These are phyloP conservation scores for Citrus mangshanensis DNA, from an alignment of 345 rosid genomes.

Conservation along the genomic window DNA sequence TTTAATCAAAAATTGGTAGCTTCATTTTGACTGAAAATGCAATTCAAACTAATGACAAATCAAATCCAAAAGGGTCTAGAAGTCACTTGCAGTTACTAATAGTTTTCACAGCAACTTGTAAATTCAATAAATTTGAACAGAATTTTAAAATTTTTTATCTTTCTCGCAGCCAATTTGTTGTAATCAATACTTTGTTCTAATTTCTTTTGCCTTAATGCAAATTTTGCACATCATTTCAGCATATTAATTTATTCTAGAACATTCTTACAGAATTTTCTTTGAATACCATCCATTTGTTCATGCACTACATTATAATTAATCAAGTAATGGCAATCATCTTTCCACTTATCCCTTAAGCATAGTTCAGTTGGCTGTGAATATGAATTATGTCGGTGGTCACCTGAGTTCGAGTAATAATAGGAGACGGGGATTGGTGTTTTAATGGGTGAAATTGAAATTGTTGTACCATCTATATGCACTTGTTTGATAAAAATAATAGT, in stretches of 20 bases:
- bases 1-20: too few species aligned
- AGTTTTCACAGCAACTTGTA: background rate
- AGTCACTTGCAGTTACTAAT: background rate
- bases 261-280: background rate
- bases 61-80: background rate
- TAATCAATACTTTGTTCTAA: background rate
- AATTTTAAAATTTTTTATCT: background rate
- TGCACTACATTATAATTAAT: background rate
- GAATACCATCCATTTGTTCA: background rate
- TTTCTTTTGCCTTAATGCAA: background rate
- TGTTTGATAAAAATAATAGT: too few species aligned
- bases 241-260: background rate
- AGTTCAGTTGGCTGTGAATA: too few species aligned
- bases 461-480: too few species aligned
- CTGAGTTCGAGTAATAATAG: too few species aligned
- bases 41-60: background rate
- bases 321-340: background rate
- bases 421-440: too few species aligned
- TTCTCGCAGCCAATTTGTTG: too few species aligned
- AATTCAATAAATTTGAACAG: background rate
- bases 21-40: too few species aligned
- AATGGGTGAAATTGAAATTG: too few species aligned
- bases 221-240: background rate
- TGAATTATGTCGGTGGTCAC: too few species aligned
- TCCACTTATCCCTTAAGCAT: background rate